Base-by-base conservation (phyloP, 345 rosid genomes). In the Citrus cavaleriei region DNA sequence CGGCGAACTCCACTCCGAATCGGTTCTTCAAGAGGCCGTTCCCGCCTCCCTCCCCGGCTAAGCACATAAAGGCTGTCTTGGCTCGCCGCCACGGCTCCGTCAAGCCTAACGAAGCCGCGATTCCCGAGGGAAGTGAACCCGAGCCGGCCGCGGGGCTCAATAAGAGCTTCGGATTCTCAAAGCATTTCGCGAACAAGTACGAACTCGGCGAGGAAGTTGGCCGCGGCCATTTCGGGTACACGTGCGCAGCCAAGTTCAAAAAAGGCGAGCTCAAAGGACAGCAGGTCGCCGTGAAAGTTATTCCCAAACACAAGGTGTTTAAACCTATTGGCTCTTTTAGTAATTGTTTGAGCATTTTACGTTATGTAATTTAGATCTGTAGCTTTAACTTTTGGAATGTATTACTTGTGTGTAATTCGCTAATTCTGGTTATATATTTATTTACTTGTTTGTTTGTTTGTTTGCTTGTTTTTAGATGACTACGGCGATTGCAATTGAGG, bases 21-120 rank as follows among this genome's bases (percentile, higher is more conserved):
- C 73, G 97, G 77, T 83, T 93, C 79, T 96, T 96, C 83, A 91
- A 82, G 79, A 79, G 90, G 51, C 94, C 97, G 5, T 92, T 95
- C 75, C 97, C 97, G 3, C 98, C 99, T 46, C 99, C 97, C 0
- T 94, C 98, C 3, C 99, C 98, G n/a, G 97, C 99, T 4, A 96
- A 91, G 85, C 97, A 96, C 83, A 91, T 96, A 57, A 83, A 88
- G 78, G 90, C 99, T 2, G 89, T 95, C 49, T 85, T 96, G 32
- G 96, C 92, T 0, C 86, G 92, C 40, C 81, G 98, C 22, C 90
- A 91, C 37, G 90, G 92, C 49, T 89, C 90, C 7, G 91, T 77
- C 80, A 89, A 91, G 91, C 89, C 89, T 7, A 86, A 88, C 69
- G 88, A 87, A 22, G 72, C 94, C n/a, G 83, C 88, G 42, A 90